phyloP scores from a whole-genome alignment of 1,139 yeast genomes.

The Lodderomyces jiufengensis region DNA sequence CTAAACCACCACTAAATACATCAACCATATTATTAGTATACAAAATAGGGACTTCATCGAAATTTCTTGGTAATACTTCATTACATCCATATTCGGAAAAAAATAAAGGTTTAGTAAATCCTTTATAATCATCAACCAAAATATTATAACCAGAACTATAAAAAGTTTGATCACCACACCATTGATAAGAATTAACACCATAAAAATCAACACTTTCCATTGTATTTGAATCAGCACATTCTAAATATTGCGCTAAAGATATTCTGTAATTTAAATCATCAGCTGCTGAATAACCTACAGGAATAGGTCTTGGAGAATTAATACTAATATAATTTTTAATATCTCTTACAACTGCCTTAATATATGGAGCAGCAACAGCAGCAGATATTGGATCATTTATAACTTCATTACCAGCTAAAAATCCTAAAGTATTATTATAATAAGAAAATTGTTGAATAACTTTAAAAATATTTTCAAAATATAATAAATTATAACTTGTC shows the following conservation, averaged over 20 bases:
- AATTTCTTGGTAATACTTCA: constrained; percentile 71
- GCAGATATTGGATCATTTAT: constrained; percentile 81
- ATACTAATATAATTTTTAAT: constrained; percentile 63
- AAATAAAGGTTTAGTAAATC: constrained; percentile 73
- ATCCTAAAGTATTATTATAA: constrained; percentile 87
- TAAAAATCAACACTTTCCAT: constrained; percentile 78
- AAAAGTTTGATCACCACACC: constrained; percentile 94
- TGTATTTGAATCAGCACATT: constrained; percentile 62
- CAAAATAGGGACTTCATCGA: constrained; percentile 72
- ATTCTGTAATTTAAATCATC: constrained; percentile 78
- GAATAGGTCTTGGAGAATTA: constrained; percentile 64
- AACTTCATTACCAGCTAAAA: constrained; percentile 93
- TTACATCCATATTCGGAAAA: constrained; percentile 95
- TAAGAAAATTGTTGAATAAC: constrained; percentile 79
- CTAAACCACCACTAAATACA: constrained; percentile 89
- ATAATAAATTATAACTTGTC: constrained; percentile 67
- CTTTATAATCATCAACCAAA: constrained; percentile 66
- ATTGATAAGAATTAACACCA: constrained; percentile 93
- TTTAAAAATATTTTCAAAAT: constrained; percentile 72
- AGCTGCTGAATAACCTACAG: constrained; percentile 94
- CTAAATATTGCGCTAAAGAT: constrained; percentile 75
- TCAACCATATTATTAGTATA: constrained; percentile 72
- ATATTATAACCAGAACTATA: constrained; percentile 76
- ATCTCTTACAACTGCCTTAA: constrained; percentile 79
- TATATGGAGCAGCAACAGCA: constrained; percentile 58